phyloP scores from a whole-genome alignment of 116 monocot genomes.

The Phalaenopsis hybrid region DNA sequence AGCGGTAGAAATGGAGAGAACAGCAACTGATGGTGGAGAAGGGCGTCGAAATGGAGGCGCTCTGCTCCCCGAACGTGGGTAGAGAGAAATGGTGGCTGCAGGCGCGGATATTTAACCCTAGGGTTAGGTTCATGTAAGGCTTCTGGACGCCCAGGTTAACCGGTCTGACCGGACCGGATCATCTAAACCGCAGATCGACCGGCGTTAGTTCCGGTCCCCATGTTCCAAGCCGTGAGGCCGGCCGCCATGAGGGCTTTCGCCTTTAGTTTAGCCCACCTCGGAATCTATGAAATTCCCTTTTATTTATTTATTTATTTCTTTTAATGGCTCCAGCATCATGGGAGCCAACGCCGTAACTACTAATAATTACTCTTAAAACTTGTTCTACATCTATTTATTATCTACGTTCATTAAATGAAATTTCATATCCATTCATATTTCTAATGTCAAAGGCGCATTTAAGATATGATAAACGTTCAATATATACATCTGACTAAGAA shows the following conservation, averaged over 20 bases:
- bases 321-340: too few species aligned
- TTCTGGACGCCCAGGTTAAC: background rate
- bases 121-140: constrained; percentile 32
- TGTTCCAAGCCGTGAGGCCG: background rate
- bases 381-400: too few species aligned
- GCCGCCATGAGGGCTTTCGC: background rate
- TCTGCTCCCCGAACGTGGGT: background rate
- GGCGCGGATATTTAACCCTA: constrained; percentile 43
- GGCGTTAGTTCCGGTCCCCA: background rate
- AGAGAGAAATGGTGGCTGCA: background rate
- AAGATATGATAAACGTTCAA: too few species aligned
- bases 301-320: background rate
- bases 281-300: background rate
- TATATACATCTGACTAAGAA: too few species aligned
- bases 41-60: constrained; percentile 5
- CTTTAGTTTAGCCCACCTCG: too few species aligned
- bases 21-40: background rate
- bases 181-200: background rate
- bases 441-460: too few species aligned
- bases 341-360: too few species aligned
- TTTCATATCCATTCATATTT: too few species aligned
- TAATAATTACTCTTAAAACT: too few species aligned
- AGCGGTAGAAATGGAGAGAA: background rate
- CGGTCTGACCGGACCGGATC: background rate
- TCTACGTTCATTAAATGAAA: too few species aligned